Evolutionary conservation across 768 basidiomycete genomes (phyloP).

Genomic region (Collybiopsis luxurians): DNA sequence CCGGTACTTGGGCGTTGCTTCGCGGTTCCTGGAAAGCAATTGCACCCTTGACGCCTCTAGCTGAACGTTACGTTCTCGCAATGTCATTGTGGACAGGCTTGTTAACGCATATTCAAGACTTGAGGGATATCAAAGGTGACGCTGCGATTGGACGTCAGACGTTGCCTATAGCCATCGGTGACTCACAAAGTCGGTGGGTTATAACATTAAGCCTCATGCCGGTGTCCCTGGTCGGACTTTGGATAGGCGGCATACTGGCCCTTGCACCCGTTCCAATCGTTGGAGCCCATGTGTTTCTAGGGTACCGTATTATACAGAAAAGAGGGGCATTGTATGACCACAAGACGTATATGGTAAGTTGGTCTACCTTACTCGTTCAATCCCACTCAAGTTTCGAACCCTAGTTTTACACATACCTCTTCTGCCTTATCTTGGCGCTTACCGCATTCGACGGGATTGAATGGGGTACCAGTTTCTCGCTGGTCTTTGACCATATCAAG

Average conservation of each 20-base stretch:
- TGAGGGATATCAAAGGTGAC: constrained; percentile 15
- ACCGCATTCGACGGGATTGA: too few relatives aligned
- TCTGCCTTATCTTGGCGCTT: too few relatives aligned
- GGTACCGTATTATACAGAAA: constrained; percentile 10
- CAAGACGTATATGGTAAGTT: too few relatives aligned
- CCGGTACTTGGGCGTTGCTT: constrained; percentile 15
- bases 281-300: constrained; percentile 8
- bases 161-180: constrained; percentile 11
- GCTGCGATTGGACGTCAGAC: constrained; percentile 12
- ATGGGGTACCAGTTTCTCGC: too few relatives aligned
- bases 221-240: constrained; percentile 1
- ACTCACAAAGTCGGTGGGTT: constrained; percentile 4
- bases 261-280: constrained; percentile 1
- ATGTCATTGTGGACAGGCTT: constrained; percentile 11
- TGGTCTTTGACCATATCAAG: too few relatives aligned
- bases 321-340: too few relatives aligned
- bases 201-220: constrained; percentile 11
- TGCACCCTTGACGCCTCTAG: background rate
- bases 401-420: too few relatives aligned
- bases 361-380: too few relatives aligned
- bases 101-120: constrained; percentile 13
- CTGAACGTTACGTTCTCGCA: constrained; percentile 1
- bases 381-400: too few relatives aligned
- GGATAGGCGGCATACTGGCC: constrained; percentile 7
- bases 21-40: constrained; percentile 11